Evolutionary conservation across 192 early-diverging fungal species (phyloP).

Genomic region (Rhizoclosmatium globosum): DNA sequence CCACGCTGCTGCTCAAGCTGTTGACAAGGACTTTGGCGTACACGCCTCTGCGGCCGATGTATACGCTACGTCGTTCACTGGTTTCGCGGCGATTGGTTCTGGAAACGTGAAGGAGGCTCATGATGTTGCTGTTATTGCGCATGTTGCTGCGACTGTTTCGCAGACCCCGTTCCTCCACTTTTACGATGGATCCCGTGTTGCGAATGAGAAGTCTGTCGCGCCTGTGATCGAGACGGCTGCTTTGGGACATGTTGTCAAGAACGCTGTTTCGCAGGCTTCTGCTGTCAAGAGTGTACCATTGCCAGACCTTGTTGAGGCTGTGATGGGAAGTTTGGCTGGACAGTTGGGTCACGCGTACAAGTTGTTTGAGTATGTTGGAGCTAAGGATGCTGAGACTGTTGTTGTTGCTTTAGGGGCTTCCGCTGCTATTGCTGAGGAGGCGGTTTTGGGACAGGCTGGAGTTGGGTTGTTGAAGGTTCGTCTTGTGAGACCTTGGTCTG

Average conservation of each 20-base stretch:
- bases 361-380: constrained; percentile 86
- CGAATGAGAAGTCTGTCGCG: constrained; percentile 60
- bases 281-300: constrained; percentile 22
- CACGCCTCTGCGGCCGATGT: constrained; percentile 74
- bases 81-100: constrained; percentile 80
- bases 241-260: constrained; percentile 54
- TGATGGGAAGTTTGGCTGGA: constrained; percentile 55
- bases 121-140: constrained; percentile 85
- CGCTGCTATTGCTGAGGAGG: constrained; percentile 56
- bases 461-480: constrained; percentile 83
- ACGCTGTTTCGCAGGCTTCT: constrained; percentile 18
- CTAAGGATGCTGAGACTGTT: constrained; percentile 74
- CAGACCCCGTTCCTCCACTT: constrained; percentile 82
- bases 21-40: constrained; percentile 67
- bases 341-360: constrained; percentile 70
- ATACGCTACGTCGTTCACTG: constrained; percentile 78
- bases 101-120: constrained; percentile 85
- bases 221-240: constrained; percentile 59
- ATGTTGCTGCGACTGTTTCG: constrained; percentile 72
- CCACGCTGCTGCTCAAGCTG: constrained; percentile 79
- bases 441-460: constrained; percentile 54
- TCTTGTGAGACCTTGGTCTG: constrained; percentile 86
- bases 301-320: constrained; percentile 52
- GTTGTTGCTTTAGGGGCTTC: constrained; percentile 80
- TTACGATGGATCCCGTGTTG: constrained; percentile 73